Evolutionary conservation across 345 rosid species (phyloP).

Genomic region (Gossypium stocksii): DNA sequence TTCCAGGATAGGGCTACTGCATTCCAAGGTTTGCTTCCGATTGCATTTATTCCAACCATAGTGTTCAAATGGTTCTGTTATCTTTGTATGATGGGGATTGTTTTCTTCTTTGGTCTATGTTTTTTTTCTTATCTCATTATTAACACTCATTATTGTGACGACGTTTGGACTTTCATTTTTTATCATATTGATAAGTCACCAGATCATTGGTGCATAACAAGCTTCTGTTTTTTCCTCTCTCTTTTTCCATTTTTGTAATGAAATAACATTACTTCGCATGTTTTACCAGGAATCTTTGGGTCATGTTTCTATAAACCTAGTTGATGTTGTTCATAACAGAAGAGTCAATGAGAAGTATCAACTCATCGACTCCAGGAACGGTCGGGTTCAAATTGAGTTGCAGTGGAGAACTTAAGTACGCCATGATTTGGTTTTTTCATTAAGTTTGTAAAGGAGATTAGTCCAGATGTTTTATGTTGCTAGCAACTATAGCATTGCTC

Average conservation of each 20-base stretch:
- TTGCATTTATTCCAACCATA: not conserved
- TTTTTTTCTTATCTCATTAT: not conserved
- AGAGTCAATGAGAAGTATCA: constrained; percentile 82
- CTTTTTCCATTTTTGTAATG: not conserved
- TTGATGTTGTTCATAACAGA: constrained; percentile 68
- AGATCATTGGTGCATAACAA: constrained; percentile 1
- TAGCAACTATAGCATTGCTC: not conserved
- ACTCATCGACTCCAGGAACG: constrained; percentile 85
- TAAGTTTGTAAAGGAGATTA: constrained; percentile 11
- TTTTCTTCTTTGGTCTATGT: not conserved
- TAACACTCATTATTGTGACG: not conserved
- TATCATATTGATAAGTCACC: not conserved
- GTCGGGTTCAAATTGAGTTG: constrained; percentile 72
- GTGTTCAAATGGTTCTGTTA: not conserved
- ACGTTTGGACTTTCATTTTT: not conserved
- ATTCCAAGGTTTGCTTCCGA: constrained; percentile 57
- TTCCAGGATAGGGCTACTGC: constrained; percentile 70
- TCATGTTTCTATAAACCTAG: constrained; percentile 49
- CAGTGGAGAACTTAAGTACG: constrained; percentile 66
- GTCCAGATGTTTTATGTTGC: not conserved
- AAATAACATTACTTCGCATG: not conserved
- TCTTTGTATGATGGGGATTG: not conserved
- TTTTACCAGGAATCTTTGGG: constrained; percentile 66
- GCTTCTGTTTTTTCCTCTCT: not conserved
- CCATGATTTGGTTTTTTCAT: not conserved